Evolutionary conservation across 192 early-diverging fungal species (phyloP), one percentile per base, ranked within the genome.

Genomic region (Phlyctochytrium planicorne): DNA sequence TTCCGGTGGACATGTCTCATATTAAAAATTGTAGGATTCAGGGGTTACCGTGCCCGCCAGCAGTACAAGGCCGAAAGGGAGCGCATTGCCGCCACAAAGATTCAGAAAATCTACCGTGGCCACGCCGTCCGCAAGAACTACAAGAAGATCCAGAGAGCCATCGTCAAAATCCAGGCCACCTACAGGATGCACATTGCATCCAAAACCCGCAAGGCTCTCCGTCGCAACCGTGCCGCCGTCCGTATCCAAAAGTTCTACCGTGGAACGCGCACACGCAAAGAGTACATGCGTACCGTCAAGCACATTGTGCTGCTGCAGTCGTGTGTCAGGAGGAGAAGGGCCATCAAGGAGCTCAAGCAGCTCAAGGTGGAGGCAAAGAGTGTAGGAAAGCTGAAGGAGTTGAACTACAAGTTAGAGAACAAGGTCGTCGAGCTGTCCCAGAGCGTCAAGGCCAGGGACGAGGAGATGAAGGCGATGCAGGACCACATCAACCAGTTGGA

Each of bases 361-460:
- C 78, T 91, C 65, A 89, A 91, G 74, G 83, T 87, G 30, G 97
- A 99, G 79, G 86, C 88, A 30, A 79, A 88, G 63, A 91, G 90
- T 60, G 90, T 92, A 20, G 87, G 83, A 56, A 95, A 95, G 64
- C 87, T 94, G 69, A 93, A 95, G 78, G 90, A 96, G 65, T 83
- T 91, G 27, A 93, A 94, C 25, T 92, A 93, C 74, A 88, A 89
- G 75, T 77, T 98, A 0, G 96, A 98, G 71, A 90, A 88, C 83
- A 96, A 94, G 80, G 91, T 98, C 50, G 85, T 96, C 73, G 92
- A 93, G 73, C 82, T 98, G 65, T 93, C 91, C 33, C 90, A 91
- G 65, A 75, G 73, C 32, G 77, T 94, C 59, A 85, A 84, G 31
- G 67, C 76, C 59, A 80, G 84, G 66, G 82, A 82, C 64, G 82